A percentile compares a stretch with the other conserved stretches of the same genome.
Evolutionary conservation across 257 asterid genomes (phyloP).

Genomic region (Solanum pennellii): DNA sequence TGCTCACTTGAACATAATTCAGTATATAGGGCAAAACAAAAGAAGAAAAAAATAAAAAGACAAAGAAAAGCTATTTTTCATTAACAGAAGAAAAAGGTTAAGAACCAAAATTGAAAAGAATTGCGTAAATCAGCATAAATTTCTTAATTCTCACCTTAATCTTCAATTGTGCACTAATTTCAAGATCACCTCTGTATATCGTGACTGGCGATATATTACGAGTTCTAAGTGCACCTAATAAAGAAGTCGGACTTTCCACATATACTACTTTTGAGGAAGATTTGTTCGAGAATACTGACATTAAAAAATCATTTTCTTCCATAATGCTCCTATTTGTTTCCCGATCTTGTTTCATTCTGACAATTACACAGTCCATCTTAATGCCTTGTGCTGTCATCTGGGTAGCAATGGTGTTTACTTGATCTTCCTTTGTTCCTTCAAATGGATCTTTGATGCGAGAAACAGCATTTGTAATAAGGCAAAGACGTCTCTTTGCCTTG

Average conservation of each 20-base stretch:
- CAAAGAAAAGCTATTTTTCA: neutral
- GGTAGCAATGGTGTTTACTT: conserved; percentile 71
- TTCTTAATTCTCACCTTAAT: conserved; percentile 57
- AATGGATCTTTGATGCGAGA: conserved; percentile 68
- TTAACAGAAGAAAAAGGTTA: neutral
- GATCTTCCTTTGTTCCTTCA: conserved; percentile 93
- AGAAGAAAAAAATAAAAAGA: neutral
- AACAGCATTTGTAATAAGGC: conserved; percentile 71
- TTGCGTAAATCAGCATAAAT: neutral
- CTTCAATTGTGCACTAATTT: conserved; percentile 55
- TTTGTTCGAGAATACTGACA: conserved; percentile 42
- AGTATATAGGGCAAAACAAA: neutral
- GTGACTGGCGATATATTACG: conserved; percentile 83
- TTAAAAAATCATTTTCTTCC: conserved; percentile 78
- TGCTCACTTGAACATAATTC: neutral
- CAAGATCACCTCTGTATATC: conserved; percentile 75
- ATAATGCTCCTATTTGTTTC: conserved; percentile 27
- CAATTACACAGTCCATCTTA: conserved; percentile 80
- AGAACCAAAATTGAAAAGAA: neutral
- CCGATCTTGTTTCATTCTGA: conserved; percentile 27
- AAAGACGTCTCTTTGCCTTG: conserved; percentile 85
- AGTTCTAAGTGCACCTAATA: conserved; percentile 82
- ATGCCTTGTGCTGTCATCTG: conserved; percentile 75
- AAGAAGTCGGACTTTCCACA: conserved; percentile 66
- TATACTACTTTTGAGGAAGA: conserved; percentile 54